phyloP scores from a whole-genome alignment of 148 eudicot species.

The Camellia japonica region DNA sequence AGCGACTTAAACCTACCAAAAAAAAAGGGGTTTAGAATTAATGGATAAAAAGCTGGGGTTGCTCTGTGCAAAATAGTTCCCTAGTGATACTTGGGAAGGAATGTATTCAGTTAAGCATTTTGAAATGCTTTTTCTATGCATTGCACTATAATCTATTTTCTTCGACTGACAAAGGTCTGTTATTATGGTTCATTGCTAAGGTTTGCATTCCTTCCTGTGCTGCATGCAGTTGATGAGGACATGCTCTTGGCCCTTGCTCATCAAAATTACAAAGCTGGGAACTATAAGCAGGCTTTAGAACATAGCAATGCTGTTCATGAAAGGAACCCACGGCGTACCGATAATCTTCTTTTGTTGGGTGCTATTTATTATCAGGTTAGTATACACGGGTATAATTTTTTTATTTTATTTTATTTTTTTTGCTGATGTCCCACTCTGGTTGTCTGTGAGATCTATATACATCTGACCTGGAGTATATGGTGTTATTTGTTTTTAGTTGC shows the following conservation, averaged over 20 bases:
- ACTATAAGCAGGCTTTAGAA: slow-evolving; percentile 80
- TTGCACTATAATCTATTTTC: not conserved
- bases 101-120: not conserved
- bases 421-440: not conserved
- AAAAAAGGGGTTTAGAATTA: not conserved
- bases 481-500: slow-evolving; percentile 49
- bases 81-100: not conserved
- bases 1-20: too few relatives aligned
- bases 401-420: not conserved
- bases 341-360: slow-evolving; percentile 84
- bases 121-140: not conserved
- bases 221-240: slow-evolving; percentile 71
- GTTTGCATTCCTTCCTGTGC: not conserved
- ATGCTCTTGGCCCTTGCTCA: slow-evolving; percentile 69
- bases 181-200: not conserved
- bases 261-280: slow-evolving; percentile 87
- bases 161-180: too few relatives aligned
- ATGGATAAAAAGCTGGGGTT: not conserved
- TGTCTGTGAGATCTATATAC: not conserved
- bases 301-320: slow-evolving; percentile 75
- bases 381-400: not conserved
- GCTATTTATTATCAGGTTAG: slow-evolving; percentile 89
- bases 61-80: not conserved
- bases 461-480: not conserved
- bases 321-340: slow-evolving; percentile 79